Base-by-base conservation (phyloP, 805 yeast species). In the Lachancea dasiensis region DNA sequence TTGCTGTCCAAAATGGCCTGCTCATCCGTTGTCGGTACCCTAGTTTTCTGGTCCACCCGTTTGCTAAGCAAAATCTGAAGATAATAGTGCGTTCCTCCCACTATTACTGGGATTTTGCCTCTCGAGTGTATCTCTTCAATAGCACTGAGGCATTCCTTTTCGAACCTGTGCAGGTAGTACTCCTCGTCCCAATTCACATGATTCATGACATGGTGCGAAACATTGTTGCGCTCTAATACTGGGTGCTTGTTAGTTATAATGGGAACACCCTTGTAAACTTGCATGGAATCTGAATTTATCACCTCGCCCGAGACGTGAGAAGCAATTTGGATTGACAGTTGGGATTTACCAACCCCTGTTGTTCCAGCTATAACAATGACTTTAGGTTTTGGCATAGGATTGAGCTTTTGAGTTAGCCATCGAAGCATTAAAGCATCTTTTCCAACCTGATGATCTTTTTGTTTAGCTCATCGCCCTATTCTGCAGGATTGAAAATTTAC, bases 271-370 rank as follows among this genome's bases (percentile, higher is more conserved):
- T 67, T 63, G 60, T 92, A 92, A 69, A 92, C 83, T 61, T 92
- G 98, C 97, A 92, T 89, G 1, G 97, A 86, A 57, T 92, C 98
- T 0, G 95, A 95, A 60, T 92, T 92, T 46, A 92, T 83, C 46
- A 92, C 70, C 55, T 92, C 97, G 15, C 97, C 97, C 53, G 79
- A 73, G 36, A 82, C 71, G 19, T 70, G 70, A 48, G 74, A 69
- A 8, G 97, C 96, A 15, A 92, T 58, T 43, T 86, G 90, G 27
- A 50, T 53, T 6, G 66, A 57, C 51, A 76, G 70, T 49, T 85
- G 86, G 0, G 97, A 89, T 55, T 90, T 90, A 0, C 98, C 98
- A 9, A 87, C 97, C 0, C 97, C 98, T 0, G 98, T 90, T 24
- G 95, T 89, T 0, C 98, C 98, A 3, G 84, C 82, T 13, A 85